A percentile compares a stretch with the other conserved stretches of the same genome.
Conservation (phyloP, 345 rosid genomes). For the Brassica cretica region DNA sequence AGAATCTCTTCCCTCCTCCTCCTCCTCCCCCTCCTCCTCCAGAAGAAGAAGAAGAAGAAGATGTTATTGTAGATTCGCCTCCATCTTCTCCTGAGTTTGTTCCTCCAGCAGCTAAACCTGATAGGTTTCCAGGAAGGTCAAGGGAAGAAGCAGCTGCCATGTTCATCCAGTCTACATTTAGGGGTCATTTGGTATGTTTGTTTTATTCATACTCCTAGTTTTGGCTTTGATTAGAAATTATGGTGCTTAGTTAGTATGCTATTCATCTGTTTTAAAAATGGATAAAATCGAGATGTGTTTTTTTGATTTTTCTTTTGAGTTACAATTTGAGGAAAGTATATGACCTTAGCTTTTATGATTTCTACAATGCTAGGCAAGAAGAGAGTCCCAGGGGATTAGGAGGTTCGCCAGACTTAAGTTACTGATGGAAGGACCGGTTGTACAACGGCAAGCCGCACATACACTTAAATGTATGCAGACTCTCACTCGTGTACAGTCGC, state of each 20-base stretch:
- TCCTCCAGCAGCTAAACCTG: conserved; percentile 10
- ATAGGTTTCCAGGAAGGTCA: conserved; percentile 59
- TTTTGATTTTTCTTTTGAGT: background rate
- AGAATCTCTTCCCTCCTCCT: conserved; percentile 32
- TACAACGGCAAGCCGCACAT: conserved; percentile 71
- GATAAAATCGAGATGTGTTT: background rate
- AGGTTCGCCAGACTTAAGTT: conserved; percentile 69
- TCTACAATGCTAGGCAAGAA: conserved; percentile 59
- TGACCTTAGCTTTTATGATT: conserved; percentile 16
- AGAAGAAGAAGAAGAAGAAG: conserved; percentile 25
- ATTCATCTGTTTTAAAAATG: no score
- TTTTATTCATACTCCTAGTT: background rate
- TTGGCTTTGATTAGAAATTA: background rate
- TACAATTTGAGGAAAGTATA: background rate
- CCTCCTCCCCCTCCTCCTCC: background rate
- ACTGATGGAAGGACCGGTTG: conserved; percentile 75
- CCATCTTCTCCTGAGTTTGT: conserved; percentile 48
- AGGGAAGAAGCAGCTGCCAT: conserved; percentile 74
- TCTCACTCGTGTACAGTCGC: conserved; percentile 78
- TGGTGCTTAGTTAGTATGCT: background rate
- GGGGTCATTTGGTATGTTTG: conserved; percentile 65
- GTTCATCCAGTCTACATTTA: conserved; percentile 77
- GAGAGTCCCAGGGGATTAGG: conserved; percentile 67
- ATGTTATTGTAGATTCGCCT: conserved; percentile 22
- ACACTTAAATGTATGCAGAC: conserved; percentile 89